Base-by-base conservation (phyloP, 345 rosid genomes). In the Eucalyptus sideroxylon region DNA sequence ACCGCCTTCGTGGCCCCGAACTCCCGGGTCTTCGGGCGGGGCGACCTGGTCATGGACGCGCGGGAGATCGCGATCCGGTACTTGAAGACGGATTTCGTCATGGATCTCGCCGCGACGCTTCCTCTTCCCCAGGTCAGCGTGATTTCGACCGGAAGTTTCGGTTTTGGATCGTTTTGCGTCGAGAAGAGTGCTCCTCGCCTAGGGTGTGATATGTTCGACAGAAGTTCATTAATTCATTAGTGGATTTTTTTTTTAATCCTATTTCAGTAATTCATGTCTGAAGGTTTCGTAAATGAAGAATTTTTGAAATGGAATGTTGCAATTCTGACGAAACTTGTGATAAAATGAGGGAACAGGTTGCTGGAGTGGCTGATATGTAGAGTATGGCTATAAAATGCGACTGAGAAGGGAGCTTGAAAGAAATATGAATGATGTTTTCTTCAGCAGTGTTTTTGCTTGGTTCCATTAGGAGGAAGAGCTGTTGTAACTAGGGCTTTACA, bases 91-190 rank as follows among this genome's bases (percentile, higher is more conserved):
- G 94, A 93, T 89, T 97, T 97, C 87, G 88, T 92, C 69, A 88
- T 95, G 23, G 98, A 97, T 90, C 91, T 95, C 15, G 90, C 93
- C 4, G 99, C 98, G 49, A 87, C 95, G 6, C 98, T 97, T 86
- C 98, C 99, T 88, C 97, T 97, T 86, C 99, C 99, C 55, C 99
- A 97, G 98, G 99, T 97, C 53, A 40, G 56, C 40, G 11, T 6
- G 37, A 51, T 51, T 53, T 86, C 40, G 34, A 21, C 7, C 26
- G 27, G 88, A 86, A 17, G 65, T 19, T 86, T 53, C 44, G 16
- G 47, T 40, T 77, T 77, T 26, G 37, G 37, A 34, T 31, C 88
- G 30, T 86, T 86, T 31, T n/a, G 8, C 55, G 34, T 45, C 2
- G 87, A 47, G 26, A 50, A 86, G 60, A 51, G 40, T 47, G 55